Evolutionary conservation across 169 alveolate species (phyloP), one percentile per base, ranked within the genome.

Genomic region (Babesia gibsoni): DNA sequence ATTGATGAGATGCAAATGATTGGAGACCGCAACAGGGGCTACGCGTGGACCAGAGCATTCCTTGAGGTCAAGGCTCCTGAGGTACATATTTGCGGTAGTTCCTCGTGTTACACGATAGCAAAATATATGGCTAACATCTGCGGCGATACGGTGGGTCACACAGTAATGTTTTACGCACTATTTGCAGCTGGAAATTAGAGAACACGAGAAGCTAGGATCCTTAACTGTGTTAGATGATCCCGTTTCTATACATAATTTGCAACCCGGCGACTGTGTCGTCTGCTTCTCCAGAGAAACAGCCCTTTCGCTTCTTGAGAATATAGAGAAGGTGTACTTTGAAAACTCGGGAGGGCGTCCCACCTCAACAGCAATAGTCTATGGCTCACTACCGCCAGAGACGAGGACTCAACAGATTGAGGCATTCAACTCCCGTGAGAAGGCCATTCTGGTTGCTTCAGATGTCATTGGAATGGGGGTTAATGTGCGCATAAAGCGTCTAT

Each of bases 401-500:
- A 83, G 94, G 67, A 84, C 54, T 53, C 73, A 74, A 35, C 94
- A 86, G 67, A 82, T 86, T 22, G 82, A 74, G 20, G 45, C 43
- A n/a, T 86, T 86, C 43, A 86, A 86, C 46, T 14, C 58, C 14
- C 49, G 66, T 64, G 42, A 70, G 18, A 58, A 72, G 53, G 53
- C 36, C n/a, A 77, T 79, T 36, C 73, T 95, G 45, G 84, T 94
- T 14, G 95, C 98, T 4, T 92, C 98, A 0, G 97, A 95, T 68
- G 98, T 94, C n/a, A 91, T 95, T 30, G 98, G 98, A 9, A 90
- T 95, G 96, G 98, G 98, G 10, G 77, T 95, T 41, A 95, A 95
- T 68, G 84, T 91, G 49, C 73, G 85, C 18, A 95, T 95, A 8
- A 83, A 87, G 23, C 82, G 98, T 39, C 67, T 95, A 3, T 89